phyloP scores from a whole-genome alignment of 2,329 filamentous ascomycete genomes.

The Sporothrix sp. region DNA sequence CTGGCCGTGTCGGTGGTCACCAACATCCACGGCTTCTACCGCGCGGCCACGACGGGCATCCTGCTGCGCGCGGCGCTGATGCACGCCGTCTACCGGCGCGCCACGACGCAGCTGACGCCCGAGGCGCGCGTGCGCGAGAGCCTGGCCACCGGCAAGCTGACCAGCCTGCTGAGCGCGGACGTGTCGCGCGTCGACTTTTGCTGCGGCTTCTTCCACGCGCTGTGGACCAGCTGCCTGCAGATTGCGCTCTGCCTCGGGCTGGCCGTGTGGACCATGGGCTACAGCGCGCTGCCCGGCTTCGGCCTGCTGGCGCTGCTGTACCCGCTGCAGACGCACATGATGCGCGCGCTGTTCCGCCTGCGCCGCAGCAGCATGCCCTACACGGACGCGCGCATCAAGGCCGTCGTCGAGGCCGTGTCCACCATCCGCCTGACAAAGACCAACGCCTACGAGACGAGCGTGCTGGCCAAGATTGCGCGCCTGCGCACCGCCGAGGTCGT shows the following conservation, averaged over 20 bases:
- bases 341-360: constrained; percentile 18
- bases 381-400: constrained; percentile 21
- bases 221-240: constrained; percentile 26
- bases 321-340: constrained; percentile 20
- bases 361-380: constrained; percentile 22
- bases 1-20: constrained; percentile 20
- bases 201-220: constrained; percentile 25
- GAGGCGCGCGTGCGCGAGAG: constrained; percentile 17
- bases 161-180: constrained; percentile 26
- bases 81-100: constrained; percentile 17
- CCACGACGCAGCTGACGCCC: constrained; percentile 18
- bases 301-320: constrained; percentile 21
- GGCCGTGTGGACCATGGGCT: constrained; percentile 20
- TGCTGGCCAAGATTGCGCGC: constrained; percentile 19
- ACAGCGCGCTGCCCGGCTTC: constrained; percentile 22
- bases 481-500: constrained; percentile 20
- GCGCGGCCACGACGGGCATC: constrained; percentile 13
- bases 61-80: constrained; percentile 7
- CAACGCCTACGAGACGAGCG: constrained; percentile 21
- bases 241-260: constrained; percentile 23
- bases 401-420: constrained; percentile 21
- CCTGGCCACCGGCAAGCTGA: constrained; percentile 22
- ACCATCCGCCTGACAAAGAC: constrained; percentile 23
- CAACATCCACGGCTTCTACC: constrained; percentile 23
- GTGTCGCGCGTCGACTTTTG: constrained; percentile 26